These are phyloP conservation scores for Quercus bicolor DNA, from an alignment of 306 rosid species.

Conservation along the genomic window DNA sequence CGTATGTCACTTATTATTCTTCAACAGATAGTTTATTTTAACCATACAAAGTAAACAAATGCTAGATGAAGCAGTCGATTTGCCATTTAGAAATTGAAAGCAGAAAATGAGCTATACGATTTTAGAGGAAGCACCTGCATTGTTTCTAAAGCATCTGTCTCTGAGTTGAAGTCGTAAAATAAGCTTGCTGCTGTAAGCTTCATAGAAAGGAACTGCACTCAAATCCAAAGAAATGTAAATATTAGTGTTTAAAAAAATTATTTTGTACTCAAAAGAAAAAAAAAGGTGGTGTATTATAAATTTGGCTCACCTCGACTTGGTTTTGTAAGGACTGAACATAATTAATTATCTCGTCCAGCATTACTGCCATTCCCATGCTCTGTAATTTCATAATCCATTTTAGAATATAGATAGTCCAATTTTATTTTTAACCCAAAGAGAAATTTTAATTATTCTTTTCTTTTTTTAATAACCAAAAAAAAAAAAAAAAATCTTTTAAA, in stretches of 20 bases:
- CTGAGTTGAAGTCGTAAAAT: slow-evolving; percentile 77
- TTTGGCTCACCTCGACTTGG: slow-evolving; percentile 81
- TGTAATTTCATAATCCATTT: slow-evolving; percentile 35
- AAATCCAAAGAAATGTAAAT: slow-evolving; percentile 2
- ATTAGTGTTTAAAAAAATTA: background rate
- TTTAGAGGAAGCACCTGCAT: slow-evolving; percentile 50
- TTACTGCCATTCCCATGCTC: slow-evolving; percentile 98
- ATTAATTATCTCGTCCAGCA: slow-evolving; percentile 97
- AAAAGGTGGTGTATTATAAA: background rate
- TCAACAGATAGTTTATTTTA: too few relatives aligned
- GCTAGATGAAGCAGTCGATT: too few relatives aligned
- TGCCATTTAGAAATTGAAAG: too few relatives aligned
- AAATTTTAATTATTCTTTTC: background rate
- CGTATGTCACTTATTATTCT: too few relatives aligned
- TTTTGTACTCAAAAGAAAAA: background rate
- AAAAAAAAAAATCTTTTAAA: background rate
- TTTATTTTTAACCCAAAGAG: background rate
- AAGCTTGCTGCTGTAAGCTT: slow-evolving; percentile 84
- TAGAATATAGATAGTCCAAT: background rate
- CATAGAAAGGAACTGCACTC: slow-evolving; percentile 87
- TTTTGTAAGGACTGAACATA: slow-evolving; percentile 95
- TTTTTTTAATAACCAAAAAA: background rate
- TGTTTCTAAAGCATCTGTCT: slow-evolving; percentile 62
- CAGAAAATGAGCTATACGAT: too few relatives aligned
- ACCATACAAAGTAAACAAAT: background rate